Base-by-base conservation (phyloP, 441 rosid species). In the Erodium moschatum region DNA sequence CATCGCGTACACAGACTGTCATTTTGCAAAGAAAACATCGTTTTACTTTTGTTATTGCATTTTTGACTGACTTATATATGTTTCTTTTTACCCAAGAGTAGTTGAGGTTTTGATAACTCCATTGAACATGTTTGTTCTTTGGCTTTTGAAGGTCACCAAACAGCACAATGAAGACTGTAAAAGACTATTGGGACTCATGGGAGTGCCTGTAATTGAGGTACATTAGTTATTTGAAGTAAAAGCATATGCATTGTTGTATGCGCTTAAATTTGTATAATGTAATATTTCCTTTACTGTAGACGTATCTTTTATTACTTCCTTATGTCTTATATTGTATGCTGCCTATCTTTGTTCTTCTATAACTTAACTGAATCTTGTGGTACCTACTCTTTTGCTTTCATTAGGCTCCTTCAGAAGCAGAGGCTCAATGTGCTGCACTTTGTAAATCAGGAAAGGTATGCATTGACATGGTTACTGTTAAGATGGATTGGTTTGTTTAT, bases 101-200 rank as follows among this genome's bases (percentile, higher is more conserved):
- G 38, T 33, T 33, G 38, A 33, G 38, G 38, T 33, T 33, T 33
- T 33, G 38, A 33, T 33, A 33, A 33, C 38, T 9, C 21, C 61
- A 63, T 56, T 66, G 67, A 12, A 50, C 18, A 35, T 31, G 70
- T 75, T 64, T 65, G 44, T 75, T 58, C 13, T 9, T 11, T 66
- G 64, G 56, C 44, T 18, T 75, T 71, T 73, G 18, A 78, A 94
- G 98, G 97, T 94, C 74, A 91, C 98, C 56, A 83, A 79, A 73
- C 97, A 91, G 72, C 98, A 94, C 73, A 91, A 91, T 72, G 97
- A 91, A 42, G 98, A 94, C 75, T 94, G 98, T 81, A 86, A 94
- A 77, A 89, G 73, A 71, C 96, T 94, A 73, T 75, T 91, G 71
- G 81, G 82, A 75, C 96, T 94, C 70, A 94, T 94, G 98, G 97